These are phyloP conservation scores for Schizochytrium sp. DNA, from an alignment of 108 stramenopile genomes.

Conservation along the genomic window DNA sequence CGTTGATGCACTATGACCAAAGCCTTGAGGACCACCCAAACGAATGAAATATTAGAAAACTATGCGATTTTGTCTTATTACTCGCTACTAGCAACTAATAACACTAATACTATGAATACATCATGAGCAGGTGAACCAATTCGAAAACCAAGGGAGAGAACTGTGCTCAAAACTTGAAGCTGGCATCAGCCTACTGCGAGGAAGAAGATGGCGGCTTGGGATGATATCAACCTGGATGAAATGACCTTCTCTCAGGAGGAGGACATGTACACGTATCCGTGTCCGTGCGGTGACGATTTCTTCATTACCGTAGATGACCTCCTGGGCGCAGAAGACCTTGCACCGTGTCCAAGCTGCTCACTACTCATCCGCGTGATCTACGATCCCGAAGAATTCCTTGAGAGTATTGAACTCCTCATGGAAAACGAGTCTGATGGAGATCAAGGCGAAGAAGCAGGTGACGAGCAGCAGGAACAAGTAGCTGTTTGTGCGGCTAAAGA, in stretches of 20 bases:
- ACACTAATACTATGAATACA: too few relatives aligned
- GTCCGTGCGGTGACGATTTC: slow-evolving; percentile 53
- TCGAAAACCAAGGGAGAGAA: too few relatives aligned
- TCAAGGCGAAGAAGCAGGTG: neutral
- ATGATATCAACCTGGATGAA: slow-evolving; percentile 9
- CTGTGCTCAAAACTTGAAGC: too few relatives aligned
- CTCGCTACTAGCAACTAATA: too few relatives aligned
- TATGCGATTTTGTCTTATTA: too few relatives aligned
- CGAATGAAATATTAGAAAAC: too few relatives aligned
- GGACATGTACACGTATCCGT: slow-evolving; percentile 26
- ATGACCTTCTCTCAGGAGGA: slow-evolving; percentile 8
- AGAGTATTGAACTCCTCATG: neutral
- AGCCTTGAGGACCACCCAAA: too few relatives aligned
- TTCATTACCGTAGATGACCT: slow-evolving; percentile 52
- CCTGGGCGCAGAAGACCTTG: slow-evolving; percentile 34
- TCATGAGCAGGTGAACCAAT: too few relatives aligned
- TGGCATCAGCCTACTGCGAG: too few relatives aligned
- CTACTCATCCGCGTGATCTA: slow-evolving; percentile 44
- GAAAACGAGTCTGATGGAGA: neutral
- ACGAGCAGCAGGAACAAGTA: neutral
- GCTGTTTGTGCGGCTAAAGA: neutral
- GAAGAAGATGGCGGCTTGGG: slow-evolving; percentile 45
- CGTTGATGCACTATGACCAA: too few relatives aligned
- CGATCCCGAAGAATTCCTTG: slow-evolving; percentile 30
- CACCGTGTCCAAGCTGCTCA: slow-evolving; percentile 59